Conservation (phyloP, 2,329 filamentous ascomycete genomes). For the Colletotrichum gloeosporioides region DNA sequence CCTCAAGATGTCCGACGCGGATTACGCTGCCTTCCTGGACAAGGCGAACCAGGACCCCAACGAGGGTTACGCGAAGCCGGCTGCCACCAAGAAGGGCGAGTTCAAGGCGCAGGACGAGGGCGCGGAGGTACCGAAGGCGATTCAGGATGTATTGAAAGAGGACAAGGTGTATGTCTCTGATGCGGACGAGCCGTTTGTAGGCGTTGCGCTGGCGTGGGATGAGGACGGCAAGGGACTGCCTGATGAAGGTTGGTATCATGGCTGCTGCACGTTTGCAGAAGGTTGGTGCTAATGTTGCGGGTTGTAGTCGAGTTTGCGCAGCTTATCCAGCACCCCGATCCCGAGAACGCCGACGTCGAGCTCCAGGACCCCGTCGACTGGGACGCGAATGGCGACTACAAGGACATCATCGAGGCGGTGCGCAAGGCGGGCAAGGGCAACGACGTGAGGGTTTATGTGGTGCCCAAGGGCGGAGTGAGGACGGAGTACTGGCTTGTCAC, state of each 20-base stretch:
- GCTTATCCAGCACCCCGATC: slow-evolving; percentile 65
- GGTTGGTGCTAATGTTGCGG: neutral
- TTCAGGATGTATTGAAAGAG: slow-evolving; percentile 55
- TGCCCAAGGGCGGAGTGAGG: slow-evolving; percentile 66
- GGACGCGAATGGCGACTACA: slow-evolving; percentile 75
- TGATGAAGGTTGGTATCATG: slow-evolving; percentile 61
- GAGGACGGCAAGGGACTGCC: slow-evolving; percentile 58
- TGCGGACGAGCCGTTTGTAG: slow-evolving; percentile 84
- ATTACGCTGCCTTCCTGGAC: slow-evolving; percentile 84
- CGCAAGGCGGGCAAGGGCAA: slow-evolving; percentile 65
- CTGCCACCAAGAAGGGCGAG: slow-evolving; percentile 28
- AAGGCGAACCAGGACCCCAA: slow-evolving; percentile 84
- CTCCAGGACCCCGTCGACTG: slow-evolving; percentile 75
- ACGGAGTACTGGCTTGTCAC: slow-evolving; percentile 83
- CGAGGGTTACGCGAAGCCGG: slow-evolving; percentile 52
- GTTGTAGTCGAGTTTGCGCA: slow-evolving; percentile 63
- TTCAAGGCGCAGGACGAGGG: slow-evolving; percentile 60
- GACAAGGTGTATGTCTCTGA: slow-evolving; percentile 79
- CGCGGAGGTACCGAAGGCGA: slow-evolving; percentile 63
- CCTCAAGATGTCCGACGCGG: slow-evolving; percentile 74
- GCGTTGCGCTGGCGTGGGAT: slow-evolving; percentile 70
- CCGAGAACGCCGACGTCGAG: slow-evolving; percentile 61
- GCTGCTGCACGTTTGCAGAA: no score
- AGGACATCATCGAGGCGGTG: slow-evolving; percentile 71
- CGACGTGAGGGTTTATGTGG: slow-evolving; percentile 77